These are phyloP conservation scores for Nemania serpens DNA, from an alignment of 2,329 filamentous ascomycete genomes.

Conservation along the genomic window DNA sequence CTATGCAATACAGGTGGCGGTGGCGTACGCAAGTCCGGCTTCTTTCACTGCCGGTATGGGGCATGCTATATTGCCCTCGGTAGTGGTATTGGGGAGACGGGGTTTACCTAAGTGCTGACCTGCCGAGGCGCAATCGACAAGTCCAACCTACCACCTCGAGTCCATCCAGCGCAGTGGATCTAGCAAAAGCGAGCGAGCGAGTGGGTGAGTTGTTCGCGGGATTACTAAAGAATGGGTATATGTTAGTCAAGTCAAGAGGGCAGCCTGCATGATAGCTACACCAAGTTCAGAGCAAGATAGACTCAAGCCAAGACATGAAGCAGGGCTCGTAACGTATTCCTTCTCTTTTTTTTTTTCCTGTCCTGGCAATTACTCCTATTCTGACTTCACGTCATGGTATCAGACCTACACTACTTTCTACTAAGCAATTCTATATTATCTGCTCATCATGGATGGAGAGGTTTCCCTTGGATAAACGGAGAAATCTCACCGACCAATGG, in stretches of 20 bases:
- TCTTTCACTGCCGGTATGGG: not conserved
- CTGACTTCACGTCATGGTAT: not conserved
- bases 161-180: no score
- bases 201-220: constrained; percentile 10
- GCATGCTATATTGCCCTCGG: not conserved
- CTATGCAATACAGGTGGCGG: not conserved
- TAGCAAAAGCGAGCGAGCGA: no score
- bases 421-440: no score
- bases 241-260: not conserved
- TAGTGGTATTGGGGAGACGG: not conserved
- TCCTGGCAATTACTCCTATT: not conserved
- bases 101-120: constrained; percentile 17
- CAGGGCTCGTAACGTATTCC: not conserved
- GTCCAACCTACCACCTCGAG: no score
- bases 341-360: not conserved
- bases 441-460: not conserved
- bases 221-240: constrained; percentile 19
- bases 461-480: not conserved
- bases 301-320: not conserved
- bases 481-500: not conserved
- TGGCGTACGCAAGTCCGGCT: not conserved
- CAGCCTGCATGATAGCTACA: constrained; percentile 1
- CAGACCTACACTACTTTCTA: no score
- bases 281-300: not conserved
- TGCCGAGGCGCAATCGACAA: not conserved